phyloP scores from a whole-genome alignment of 352 stramenopile genomes.

The Phytophthora quininea region DNA sequence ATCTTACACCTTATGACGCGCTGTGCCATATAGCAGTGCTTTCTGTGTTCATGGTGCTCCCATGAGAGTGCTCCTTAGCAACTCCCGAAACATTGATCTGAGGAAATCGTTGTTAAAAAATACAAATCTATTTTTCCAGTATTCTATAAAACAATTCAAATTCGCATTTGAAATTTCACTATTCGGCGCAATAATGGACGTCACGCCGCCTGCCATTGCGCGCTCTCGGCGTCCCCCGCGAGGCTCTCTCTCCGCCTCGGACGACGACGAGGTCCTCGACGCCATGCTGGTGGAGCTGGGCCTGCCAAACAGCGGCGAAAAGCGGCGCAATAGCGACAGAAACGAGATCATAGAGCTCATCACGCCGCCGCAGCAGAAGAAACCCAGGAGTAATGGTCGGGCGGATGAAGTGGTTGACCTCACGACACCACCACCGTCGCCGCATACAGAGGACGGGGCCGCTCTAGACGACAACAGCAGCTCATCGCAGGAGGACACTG shows the following conservation, averaged over 20 bases:
- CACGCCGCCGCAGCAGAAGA: conserved; percentile 35
- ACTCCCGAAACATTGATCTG: too few relatives aligned
- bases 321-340: conserved; percentile 5
- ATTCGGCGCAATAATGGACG: not conserved
- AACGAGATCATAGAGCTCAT: conserved; percentile 53
- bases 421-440: conserved; percentile 35
- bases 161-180: too few relatives aligned
- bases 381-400: conserved; percentile 17
- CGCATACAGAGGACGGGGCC: not conserved
- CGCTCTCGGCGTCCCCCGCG: conserved; percentile 11
- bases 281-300: conserved; percentile 41
- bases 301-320: conserved; percentile 29
- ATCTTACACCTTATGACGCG: too few relatives aligned
- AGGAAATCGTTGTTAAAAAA: too few relatives aligned
- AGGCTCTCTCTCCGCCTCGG: conserved; percentile 26
- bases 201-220: conserved; percentile 3
- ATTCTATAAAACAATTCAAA: too few relatives aligned
- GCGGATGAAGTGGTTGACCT: conserved; percentile 50
- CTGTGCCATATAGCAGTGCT: too few relatives aligned
- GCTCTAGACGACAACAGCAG: conserved; percentile 1
- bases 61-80: too few relatives aligned
- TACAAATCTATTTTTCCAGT: too few relatives aligned
- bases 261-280: conserved; percentile 36
- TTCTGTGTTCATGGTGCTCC: too few relatives aligned
- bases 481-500: conserved; percentile 2